These are phyloP conservation scores for Tuber borchii DNA, from an alignment of 495 filamentous ascomycete species.

Conservation along the genomic window DNA sequence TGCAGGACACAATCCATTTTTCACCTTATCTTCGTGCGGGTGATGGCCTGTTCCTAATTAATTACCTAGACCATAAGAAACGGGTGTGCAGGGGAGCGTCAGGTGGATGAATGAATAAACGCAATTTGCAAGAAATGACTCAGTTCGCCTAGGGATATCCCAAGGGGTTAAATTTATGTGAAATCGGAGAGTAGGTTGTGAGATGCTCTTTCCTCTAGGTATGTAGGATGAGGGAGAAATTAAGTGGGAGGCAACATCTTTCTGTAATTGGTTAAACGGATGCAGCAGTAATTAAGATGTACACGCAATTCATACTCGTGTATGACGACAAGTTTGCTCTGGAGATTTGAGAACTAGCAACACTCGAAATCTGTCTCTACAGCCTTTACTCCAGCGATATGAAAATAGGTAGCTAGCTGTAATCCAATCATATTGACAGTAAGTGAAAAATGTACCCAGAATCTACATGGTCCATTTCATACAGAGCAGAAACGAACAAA, in stretches of 20 bases:
- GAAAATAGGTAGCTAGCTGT: not conserved
- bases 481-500: not conserved
- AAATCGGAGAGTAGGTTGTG: not conserved
- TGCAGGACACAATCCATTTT: not conserved
- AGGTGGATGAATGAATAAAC: not conserved
- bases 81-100: not conserved
- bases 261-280: not conserved
- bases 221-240: not conserved
- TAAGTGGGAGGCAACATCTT: not conserved
- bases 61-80: not conserved
- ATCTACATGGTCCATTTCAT: not conserved
- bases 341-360: too few relatives aligned
- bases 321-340: not conserved
- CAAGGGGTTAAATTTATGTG: not conserved
- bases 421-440: not conserved
- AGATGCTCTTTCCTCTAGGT: not conserved
- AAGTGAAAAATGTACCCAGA: not conserved
- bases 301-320: conserved; percentile 1
- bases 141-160: not conserved
- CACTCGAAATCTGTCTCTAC: not conserved
- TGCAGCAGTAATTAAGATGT: not conserved
- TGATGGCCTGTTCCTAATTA: not conserved
- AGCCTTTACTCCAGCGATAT: not conserved
- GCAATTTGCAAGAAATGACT: not conserved
- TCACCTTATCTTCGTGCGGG: not conserved